A percentile compares a stretch with the other conserved stretches of the same genome.
phyloP scores from a whole-genome alignment of 2,329 filamentous ascomycete genomes.

The Tolypocladium paradoxum region DNA sequence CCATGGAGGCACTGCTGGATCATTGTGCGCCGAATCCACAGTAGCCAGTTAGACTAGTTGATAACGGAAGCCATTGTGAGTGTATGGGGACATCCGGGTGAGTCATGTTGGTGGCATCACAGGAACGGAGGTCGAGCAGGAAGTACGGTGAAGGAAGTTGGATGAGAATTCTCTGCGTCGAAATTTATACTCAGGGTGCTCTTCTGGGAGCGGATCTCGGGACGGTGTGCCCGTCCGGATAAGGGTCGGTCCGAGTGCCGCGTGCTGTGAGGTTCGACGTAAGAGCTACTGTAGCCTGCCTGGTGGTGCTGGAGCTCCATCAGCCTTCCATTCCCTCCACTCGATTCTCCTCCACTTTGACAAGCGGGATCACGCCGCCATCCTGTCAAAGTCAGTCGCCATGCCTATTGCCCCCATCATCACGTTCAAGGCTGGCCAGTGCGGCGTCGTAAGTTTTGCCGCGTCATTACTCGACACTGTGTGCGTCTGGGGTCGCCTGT shows the following conservation, averaged over 20 bases:
- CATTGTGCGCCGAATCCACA: background rate
- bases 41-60: background rate
- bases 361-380: background rate
- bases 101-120: background rate
- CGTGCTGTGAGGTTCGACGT: constrained; percentile 17
- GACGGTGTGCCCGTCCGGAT: constrained; percentile 3
- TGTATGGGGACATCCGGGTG: background rate
- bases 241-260: constrained; percentile 10
- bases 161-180: background rate
- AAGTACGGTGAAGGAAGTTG: background rate
- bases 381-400: constrained; percentile 5
- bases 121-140: background rate
- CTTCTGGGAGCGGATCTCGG: background rate
- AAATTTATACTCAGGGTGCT: background rate
- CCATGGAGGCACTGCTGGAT: background rate
- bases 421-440: constrained; percentile 92
- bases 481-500: constrained; percentile 7
- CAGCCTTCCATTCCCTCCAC: constrained; percentile 2
- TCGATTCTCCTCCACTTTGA: background rate
- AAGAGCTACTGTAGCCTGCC: constrained; percentile 27
- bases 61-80: background rate
- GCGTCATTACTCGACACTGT: constrained; percentile 11
- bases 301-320: background rate
- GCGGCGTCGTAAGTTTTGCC: constrained; percentile 57
- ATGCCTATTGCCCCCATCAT: constrained; percentile 85